Evolutionary conservation across 495 filamentous ascomycete genomes (phyloP).

Genomic region (Trichoderma gamsii): DNA sequence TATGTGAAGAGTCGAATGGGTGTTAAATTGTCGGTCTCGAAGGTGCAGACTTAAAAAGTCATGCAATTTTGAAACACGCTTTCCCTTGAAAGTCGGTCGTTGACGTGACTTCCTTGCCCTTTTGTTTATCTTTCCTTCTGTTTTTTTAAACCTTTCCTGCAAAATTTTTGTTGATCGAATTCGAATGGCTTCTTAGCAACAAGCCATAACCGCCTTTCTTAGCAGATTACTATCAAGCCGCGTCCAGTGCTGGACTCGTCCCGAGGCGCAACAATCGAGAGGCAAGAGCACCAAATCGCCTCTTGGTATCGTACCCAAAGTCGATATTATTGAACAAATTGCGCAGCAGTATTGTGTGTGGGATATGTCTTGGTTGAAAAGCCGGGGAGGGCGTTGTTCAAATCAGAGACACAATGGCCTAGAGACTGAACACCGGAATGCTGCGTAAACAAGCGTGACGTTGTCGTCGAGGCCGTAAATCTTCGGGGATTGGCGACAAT

Average conservation of each 20-base stretch:
- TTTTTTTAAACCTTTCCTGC: background rate
- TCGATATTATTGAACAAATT: background rate
- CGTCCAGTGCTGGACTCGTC: background rate
- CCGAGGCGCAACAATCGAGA: background rate
- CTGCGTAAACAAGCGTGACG: background rate
- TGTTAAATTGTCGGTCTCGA: background rate
- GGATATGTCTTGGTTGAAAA: background rate
- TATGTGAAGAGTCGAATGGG: background rate
- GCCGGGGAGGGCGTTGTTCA: background rate
- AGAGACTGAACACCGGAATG: background rate
- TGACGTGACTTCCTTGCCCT: background rate
- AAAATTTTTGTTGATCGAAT: background rate
- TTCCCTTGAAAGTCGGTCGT: background rate
- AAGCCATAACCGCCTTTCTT: conserved; percentile 3
- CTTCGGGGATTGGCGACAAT: background rate
- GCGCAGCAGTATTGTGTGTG: background rate
- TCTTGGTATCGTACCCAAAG: background rate
- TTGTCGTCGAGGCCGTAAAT: background rate
- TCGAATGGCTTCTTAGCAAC: background rate
- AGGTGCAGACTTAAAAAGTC: background rate
- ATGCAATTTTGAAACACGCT: background rate
- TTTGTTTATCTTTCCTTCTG: background rate
- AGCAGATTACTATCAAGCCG: background rate
- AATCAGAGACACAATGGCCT: background rate
- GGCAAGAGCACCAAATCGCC: background rate